A percentile compares a stretch with the other conserved stretches of the same genome.
These are phyloP conservation scores for Isatis tinctoria DNA, from an alignment of 345 rosid genomes.

Conservation along the genomic window DNA sequence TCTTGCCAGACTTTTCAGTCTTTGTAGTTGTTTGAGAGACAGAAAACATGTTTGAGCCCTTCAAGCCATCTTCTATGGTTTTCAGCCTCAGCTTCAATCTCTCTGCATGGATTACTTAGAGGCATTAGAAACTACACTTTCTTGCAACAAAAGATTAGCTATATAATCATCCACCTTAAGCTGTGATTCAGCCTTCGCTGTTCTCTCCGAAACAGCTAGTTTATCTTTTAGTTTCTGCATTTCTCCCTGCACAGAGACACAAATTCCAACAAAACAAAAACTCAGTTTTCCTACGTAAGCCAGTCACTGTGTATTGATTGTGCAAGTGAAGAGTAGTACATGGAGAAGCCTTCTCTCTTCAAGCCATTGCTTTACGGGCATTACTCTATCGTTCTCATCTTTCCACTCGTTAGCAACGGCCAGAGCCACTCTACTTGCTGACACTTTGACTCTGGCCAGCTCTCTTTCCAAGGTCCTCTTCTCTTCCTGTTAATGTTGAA, in stretches of 20 bases:
- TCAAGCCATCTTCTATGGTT: slow-evolving; percentile 75
- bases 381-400: slow-evolving; percentile 85
- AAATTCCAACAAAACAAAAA: not conserved
- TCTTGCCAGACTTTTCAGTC: slow-evolving; percentile 51
- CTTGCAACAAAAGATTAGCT: not conserved
- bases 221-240: slow-evolving; percentile 82
- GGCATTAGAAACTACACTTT: not conserved
- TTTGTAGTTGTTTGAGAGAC: slow-evolving; percentile 36
- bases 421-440: slow-evolving; percentile 76
- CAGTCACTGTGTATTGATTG: not conserved
- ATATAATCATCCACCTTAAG: slow-evolving; percentile 55
- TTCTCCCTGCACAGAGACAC: slow-evolving; percentile 58
- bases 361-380: slow-evolving; percentile 91
- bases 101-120: slow-evolving; percentile 39
- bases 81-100: slow-evolving; percentile 71
- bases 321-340: slow-evolving; percentile 38
- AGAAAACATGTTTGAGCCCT: slow-evolving; percentile 32
- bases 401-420: slow-evolving; percentile 96
- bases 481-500: slow-evolving; percentile 53
- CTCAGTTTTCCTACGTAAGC: not conserved
- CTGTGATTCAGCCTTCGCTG: slow-evolving; percentile 88
- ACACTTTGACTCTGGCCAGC: slow-evolving; percentile 78
- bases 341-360: slow-evolving; percentile 84
- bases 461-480: slow-evolving; percentile 93
- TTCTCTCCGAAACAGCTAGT: slow-evolving; percentile 69